Base-by-base conservation (phyloP, 2,329 filamentous ascomycete species). In the Penicillium janthinellum region DNA sequence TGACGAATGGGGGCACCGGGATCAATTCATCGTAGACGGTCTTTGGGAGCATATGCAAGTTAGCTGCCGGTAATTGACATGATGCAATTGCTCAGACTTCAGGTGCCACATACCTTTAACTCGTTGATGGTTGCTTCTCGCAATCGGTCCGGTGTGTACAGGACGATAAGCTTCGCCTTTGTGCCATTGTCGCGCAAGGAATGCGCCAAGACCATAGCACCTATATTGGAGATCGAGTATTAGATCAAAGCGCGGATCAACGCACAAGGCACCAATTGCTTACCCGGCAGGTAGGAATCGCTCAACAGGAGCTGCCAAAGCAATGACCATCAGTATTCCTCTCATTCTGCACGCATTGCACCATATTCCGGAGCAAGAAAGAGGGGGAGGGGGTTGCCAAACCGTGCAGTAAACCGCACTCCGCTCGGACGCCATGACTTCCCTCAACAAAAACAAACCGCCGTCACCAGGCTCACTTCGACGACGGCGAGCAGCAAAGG, bases 261-360 rank as follows among this genome's bases (percentile, higher is more conserved):
- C 31, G 49, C 35, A 39, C n/a, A 10, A 39, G 10, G 35, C 34
- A 31, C n/a, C 35, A 53, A 62, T 61, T 61, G 76, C 79, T 71
- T 82, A 96, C 93, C 93, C 75, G 95, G 94, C 53, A 99, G 86
- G 78, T 99, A 99, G 64, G 86, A 86, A 79, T 99, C 93, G 80
- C 87, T 96, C 80, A 96, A 83, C 58, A 98, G 86, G 76, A 99
- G 90, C 94, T 97, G 78, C 38, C 47, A 53, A 25, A 37, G 7
- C 20, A 37, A 38, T 39, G n/a, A 39, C 64, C 39, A 62, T 54
- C 8, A 54, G 51, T 20, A 35, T 22, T n/a, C 11, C 51, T 5
- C 14, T 15, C 4, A 10, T 17, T 54, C 28, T 54, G 22, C 38
- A 28, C 17, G 12, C 14, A 35, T 41, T 5, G 35, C 39, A 28